These are phyloP conservation scores for Crithidia fasciculata DNA, from an alignment of 208 protist species.

Conservation along the genomic window DNA sequence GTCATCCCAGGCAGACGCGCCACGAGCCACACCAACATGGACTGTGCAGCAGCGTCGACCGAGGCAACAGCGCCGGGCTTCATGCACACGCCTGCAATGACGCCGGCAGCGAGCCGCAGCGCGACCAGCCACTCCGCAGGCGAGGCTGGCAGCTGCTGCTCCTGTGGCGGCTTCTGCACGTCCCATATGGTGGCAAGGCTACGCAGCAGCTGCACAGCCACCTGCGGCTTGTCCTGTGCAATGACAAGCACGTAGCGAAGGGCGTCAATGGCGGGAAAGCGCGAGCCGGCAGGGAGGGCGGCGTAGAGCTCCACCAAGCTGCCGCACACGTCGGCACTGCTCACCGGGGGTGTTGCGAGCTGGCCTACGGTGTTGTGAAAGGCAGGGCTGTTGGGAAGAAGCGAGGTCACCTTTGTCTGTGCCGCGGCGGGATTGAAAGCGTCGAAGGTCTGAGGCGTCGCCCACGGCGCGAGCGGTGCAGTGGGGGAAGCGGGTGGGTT, in stretches of 20 bases:
- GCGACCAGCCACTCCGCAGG: constrained; percentile 32
- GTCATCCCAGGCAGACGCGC: constrained; percentile 17
- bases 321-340: constrained; percentile 13
- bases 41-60: background rate
- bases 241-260: constrained; percentile 34
- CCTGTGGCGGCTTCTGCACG: background rate
- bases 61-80: background rate
- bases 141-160: constrained; percentile 21
- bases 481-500: background rate
- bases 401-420: constrained; percentile 65
- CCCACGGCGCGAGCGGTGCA: constrained; percentile 23
- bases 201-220: constrained; percentile 3
- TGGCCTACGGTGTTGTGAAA: constrained; percentile 18
- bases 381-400: constrained; percentile 16
- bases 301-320: constrained; percentile 20
- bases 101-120: constrained; percentile 26
- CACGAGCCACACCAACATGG: constrained; percentile 23
- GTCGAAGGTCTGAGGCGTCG: constrained; percentile 35
- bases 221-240: background rate
- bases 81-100: constrained; percentile 19
- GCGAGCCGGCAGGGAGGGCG: constrained; percentile 30
- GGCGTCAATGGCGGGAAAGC: constrained; percentile 43
- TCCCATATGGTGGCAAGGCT: constrained; percentile 9
- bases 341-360: background rate
- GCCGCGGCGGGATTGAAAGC: constrained; percentile 55